phyloP scores from a whole-genome alignment of 139 green algal genomes.

The Haematococcus lacustris region DNA sequence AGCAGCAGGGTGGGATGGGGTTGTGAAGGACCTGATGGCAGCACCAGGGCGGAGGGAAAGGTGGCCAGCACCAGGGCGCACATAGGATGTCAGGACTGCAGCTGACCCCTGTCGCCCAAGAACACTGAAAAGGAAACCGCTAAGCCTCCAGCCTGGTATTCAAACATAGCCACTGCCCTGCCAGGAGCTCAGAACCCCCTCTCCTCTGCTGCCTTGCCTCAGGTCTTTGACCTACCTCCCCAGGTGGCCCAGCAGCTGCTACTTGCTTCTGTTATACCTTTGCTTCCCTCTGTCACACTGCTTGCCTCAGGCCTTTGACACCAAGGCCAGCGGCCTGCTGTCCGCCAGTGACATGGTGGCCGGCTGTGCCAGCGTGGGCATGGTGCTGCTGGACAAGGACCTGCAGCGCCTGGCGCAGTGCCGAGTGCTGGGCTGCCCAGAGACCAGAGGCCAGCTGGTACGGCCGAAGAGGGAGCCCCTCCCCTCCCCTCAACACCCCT shows the following conservation, averaged over 20 bases:
- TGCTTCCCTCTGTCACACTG: neutral
- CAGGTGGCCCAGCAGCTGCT: neutral
- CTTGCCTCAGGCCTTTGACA: neutral
- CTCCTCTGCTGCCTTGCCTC: neutral
- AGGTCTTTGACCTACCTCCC: neutral
- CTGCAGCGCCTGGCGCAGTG: too few species aligned
- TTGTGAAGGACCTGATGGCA: neutral
- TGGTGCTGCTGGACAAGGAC: conserved; percentile 93
- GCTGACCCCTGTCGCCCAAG: neutral
- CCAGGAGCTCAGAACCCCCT: neutral
- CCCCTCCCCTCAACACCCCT: too few species aligned
- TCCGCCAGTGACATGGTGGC: neutral
- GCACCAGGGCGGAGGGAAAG: neutral
- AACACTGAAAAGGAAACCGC: neutral
- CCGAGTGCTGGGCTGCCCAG: too few species aligned
- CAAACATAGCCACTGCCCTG: neutral
- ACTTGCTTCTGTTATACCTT: neutral
- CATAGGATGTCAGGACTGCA: too few species aligned
- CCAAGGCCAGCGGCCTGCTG: neutral
- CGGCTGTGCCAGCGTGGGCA: conserved; percentile 5
- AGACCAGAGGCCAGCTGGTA: too few species aligned
- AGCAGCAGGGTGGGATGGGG: too few species aligned
- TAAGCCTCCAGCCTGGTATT: too few species aligned
- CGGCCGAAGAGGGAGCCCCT: too few species aligned
- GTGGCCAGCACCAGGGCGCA: too few species aligned